Conservation (phyloP, 768 basidiomycete genomes). For the Lactarius pseudohatsudake region DNA sequence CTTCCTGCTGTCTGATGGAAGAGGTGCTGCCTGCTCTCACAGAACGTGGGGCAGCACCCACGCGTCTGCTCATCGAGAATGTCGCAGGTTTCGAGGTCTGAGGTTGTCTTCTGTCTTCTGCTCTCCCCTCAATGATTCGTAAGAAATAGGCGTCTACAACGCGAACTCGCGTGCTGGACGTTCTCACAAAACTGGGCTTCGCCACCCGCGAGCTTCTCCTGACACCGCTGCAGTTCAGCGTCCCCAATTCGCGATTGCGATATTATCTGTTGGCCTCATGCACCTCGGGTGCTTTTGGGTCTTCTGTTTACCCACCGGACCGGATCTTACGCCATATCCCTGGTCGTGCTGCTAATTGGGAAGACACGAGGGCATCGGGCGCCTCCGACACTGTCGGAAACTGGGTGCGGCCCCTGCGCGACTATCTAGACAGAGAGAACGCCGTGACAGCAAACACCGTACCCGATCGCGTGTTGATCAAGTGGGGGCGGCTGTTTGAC, state of each 20-base stretch:
- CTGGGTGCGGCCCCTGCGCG: slow-evolving; percentile 31
- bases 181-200: slow-evolving; percentile 57
- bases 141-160: slow-evolving; percentile 59
- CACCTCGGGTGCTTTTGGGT: slow-evolving; percentile 41
- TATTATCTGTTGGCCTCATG: slow-evolving; percentile 76
- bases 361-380: slow-evolving; percentile 39
- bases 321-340: slow-evolving; percentile 56
- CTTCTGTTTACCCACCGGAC: slow-evolving; percentile 27
- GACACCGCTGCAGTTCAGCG: slow-evolving; percentile 74
- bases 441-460: slow-evolving; percentile 37
- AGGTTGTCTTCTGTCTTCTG: neutral
- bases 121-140: neutral
- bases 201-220: slow-evolving; percentile 59
- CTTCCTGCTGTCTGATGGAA: slow-evolving; percentile 69
- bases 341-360: slow-evolving; percentile 42
- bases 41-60: slow-evolving; percentile 47
- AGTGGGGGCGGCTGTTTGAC: slow-evolving; percentile 81
- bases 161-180: slow-evolving; percentile 52
- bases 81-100: slow-evolving; percentile 80
- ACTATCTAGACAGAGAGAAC: slow-evolving; percentile 44
- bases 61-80: slow-evolving; percentile 69
- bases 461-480: slow-evolving; percentile 60
- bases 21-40: slow-evolving; percentile 61
- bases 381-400: slow-evolving; percentile 22
- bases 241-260: slow-evolving; percentile 79